Conservation (phyloP, 306 rosid species). For the Delonix regia region DNA sequence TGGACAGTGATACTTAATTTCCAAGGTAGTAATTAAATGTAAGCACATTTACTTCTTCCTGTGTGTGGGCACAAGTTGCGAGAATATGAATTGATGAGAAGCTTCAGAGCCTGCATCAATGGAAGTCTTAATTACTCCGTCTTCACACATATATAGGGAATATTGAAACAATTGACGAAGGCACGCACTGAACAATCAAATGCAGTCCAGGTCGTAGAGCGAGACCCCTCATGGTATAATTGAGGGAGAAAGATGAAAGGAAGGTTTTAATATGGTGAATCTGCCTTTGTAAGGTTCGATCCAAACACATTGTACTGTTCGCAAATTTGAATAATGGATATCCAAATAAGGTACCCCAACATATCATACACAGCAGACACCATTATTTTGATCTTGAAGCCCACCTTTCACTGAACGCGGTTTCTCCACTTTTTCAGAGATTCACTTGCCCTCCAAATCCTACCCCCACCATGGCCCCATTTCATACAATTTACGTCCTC, state of each 20-base stretch:
- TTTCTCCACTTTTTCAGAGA: background rate
- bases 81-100: background rate
- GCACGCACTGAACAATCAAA: background rate
- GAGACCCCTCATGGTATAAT: background rate
- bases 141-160: too few relatives aligned
- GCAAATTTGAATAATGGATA: background rate
- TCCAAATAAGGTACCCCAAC: background rate
- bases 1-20: background rate
- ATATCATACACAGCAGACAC: background rate
- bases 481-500: too few relatives aligned
- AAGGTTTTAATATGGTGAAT: background rate
- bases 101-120: background rate
- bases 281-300: background rate
- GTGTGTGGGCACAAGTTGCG: background rate
- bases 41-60: background rate
- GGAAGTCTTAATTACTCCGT: too few relatives aligned
- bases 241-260: conserved; percentile 18
- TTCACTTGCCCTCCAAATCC: conserved; percentile 8
- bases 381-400: background rate
- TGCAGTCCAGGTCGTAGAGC: background rate
- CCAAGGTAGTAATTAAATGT: background rate
- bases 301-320: background rate
- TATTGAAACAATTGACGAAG: too few relatives aligned
- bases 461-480: background rate
- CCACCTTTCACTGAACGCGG: conserved; percentile 13